Percentiles rank a stretch among this genome's conserved stretches.
These are phyloP conservation scores for Zygoascus tannicola DNA, from an alignment of 805 yeast genomes.

Conservation along the genomic window DNA sequence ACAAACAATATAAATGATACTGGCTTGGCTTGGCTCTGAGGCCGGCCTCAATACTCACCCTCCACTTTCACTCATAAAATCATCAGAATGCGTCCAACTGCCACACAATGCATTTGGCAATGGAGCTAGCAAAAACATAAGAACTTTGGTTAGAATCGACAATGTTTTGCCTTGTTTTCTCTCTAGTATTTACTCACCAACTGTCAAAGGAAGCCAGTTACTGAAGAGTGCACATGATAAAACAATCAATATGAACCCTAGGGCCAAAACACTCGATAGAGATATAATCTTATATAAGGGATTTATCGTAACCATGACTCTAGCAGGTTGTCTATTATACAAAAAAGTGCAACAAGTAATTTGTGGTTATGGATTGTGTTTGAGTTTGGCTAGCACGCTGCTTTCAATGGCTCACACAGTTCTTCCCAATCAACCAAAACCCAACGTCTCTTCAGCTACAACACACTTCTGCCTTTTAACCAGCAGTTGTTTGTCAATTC, in stretches of 20 bases:
- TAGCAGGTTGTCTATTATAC: no score
- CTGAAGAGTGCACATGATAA: slow-evolving; percentile 81
- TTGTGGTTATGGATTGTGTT: no score
- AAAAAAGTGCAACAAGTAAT: no score
- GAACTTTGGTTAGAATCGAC: no score
- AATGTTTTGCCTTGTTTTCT: no score
- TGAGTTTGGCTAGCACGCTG: no score
- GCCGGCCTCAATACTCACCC: slow-evolving; percentile 24
- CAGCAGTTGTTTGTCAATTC: no score
- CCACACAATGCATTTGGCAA: slow-evolving; percentile 56
- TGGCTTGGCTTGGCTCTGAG: not conserved
- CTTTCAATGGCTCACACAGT: no score
- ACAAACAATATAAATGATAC: no score
- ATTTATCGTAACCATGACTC: slow-evolving; percentile 30
- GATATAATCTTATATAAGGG: slow-evolving; percentile 74
- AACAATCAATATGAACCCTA: slow-evolving; percentile 82
- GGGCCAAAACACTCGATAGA: slow-evolving; percentile 66
- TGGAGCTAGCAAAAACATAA: slow-evolving; percentile 61
- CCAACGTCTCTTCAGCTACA: no score
- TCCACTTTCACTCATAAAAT: slow-evolving; percentile 52
- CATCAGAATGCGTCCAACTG: slow-evolving; percentile 38
- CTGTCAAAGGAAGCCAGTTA: slow-evolving; percentile 84
- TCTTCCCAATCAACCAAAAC: no score
- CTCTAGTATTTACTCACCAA: slow-evolving; percentile 34
- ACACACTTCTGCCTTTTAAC: no score